phyloP scores from a whole-genome alignment of 345 rosid genomes.

The Eutrema japonicum region DNA sequence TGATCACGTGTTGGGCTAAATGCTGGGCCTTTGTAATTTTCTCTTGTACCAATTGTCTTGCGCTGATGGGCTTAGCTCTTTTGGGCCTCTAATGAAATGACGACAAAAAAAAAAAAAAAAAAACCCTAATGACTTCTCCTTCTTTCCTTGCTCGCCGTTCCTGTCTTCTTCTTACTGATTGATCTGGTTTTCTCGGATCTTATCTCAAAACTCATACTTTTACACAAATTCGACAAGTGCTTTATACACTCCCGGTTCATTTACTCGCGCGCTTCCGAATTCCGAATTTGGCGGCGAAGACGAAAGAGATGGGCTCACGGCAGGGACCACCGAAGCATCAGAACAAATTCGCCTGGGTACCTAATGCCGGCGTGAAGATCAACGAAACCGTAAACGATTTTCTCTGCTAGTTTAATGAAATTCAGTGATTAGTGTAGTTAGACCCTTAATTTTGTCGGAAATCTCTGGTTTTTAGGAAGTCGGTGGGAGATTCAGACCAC shows the following conservation, averaged over 20 bases:
- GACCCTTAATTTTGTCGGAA: not conserved
- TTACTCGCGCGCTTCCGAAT: not conserved
- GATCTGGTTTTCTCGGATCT: slow-evolving; percentile 1
- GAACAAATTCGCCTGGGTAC: slow-evolving; percentile 84
- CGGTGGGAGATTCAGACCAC: slow-evolving; percentile 63
- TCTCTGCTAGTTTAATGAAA: not conserved
- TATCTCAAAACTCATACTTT: not conserved
- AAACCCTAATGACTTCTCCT: slow-evolving; percentile 8
- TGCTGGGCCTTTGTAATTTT: no score
- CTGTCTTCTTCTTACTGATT: not conserved
- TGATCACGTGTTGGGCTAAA: no score
- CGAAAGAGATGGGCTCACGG: slow-evolving; percentile 58
- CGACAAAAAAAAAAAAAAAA: not conserved
- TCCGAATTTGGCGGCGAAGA: not conserved
- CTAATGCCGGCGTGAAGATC: slow-evolving; percentile 83
- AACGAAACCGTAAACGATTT: slow-evolving; percentile 65
- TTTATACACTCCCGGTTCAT: not conserved
- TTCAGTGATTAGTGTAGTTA: not conserved
- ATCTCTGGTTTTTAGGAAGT: slow-evolving; percentile 45
- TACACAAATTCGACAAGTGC: not conserved
- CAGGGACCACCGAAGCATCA: slow-evolving; percentile 91
- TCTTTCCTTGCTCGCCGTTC: not conserved
- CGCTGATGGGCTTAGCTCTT: no score
- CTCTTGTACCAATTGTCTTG: no score
- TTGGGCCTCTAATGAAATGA: no score